Conservation (phyloP, 179 eudicot genomes). For the Nepenthes alata region DNA sequence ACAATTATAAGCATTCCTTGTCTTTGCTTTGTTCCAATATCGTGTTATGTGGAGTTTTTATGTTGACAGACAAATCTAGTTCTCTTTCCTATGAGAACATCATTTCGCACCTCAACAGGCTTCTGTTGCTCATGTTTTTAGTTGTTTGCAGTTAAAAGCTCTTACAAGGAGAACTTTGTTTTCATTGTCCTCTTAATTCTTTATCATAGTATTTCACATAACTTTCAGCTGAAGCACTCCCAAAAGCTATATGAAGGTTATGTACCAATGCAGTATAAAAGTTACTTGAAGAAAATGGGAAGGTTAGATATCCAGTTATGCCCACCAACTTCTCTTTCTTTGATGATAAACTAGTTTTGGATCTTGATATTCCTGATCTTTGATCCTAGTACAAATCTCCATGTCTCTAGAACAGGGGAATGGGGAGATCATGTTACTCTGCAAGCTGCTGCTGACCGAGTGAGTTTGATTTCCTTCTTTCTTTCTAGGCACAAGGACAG, state of each 20-base stretch:
- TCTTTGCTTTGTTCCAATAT: no score
- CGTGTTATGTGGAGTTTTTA: no score
- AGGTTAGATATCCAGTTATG: constrained; percentile 26
- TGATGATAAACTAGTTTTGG: not conserved
- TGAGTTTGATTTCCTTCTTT: constrained; percentile 18
- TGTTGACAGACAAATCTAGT: no score
- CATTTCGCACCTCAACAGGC: not conserved
- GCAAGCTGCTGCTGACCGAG: constrained; percentile 80
- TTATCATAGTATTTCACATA: no score
- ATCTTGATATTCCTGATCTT: constrained; percentile 2
- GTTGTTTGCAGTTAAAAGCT: not conserved
- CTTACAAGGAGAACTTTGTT: not conserved
- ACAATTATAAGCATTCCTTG: no score
- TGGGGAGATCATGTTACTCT: constrained; percentile 87
- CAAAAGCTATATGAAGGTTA: constrained; percentile 57
- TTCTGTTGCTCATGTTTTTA: not conserved
- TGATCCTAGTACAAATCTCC: constrained; percentile 3
- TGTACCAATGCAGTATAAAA: constrained; percentile 69
- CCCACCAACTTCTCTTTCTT: not conserved
- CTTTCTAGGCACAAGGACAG: not conserved
- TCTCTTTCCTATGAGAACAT: no score
- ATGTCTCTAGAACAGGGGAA: constrained; percentile 42
- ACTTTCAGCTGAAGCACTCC: constrained; percentile 48
- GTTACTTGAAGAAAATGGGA: constrained; percentile 61
- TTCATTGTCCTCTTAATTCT: no score